Evolutionary conservation across 805 yeast genomes (phyloP), one percentile per base, ranked within the genome.

Genomic region (Wickerhamomyces kurtzmanii): DNA sequence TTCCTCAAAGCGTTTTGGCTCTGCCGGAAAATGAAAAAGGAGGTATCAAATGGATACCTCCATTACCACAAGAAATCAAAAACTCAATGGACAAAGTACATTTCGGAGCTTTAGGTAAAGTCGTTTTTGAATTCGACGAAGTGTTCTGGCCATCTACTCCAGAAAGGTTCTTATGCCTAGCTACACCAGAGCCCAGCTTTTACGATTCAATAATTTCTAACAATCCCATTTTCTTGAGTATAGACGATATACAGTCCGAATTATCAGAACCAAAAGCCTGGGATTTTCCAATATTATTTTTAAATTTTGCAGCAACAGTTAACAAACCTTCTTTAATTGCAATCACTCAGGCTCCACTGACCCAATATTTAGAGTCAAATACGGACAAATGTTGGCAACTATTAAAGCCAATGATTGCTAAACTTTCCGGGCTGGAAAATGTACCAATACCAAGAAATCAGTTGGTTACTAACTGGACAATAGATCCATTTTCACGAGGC

Each of bases 401-500:
- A 36, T 61, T 77, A 47, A 55, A 59, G 38, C 87, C 87, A 10
- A 33, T 23, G 22, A 35, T 35, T 14, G 32, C 20, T 25, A 34
- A 20, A 30, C 30, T 34, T 10, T 32, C 43, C 21, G 30, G 11
- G 20, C 38, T 17, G 36, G 39, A 41, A 40, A 55, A 2, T 31
- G 52, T 32, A 0, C 68, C 69, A 5, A 30, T 33, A 2, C 73
- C 65, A 26, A 47, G 30, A 4, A 65, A 63, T 28, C 47, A 60
- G 0, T 52, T 75, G 0, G 65, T 67, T 2, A 69, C 89, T 0
- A 57, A 72, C 16, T 89, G 97, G 97, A 78, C 93, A 2, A 47
- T 49, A 3, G 93, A 87, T 40, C 84, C 85, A 1, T 83, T 65
- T 44, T 65, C 83, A 3, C 55, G 81, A 31, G 97, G 97, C 3